Evolutionary conservation across 768 basidiomycete species (phyloP).

Genomic region (Exidia glandulosa): DNA sequence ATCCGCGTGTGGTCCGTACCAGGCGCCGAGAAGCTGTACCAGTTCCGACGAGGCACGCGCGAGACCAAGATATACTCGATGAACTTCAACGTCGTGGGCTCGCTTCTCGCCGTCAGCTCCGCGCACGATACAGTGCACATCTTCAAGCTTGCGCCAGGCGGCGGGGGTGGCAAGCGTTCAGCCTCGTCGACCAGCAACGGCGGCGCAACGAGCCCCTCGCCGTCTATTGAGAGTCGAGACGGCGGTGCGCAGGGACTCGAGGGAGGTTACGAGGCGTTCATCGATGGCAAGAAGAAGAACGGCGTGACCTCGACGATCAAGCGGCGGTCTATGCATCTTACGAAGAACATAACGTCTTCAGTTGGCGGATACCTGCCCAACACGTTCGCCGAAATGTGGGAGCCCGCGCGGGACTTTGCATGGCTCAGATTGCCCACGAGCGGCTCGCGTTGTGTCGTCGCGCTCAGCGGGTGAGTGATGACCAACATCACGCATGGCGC

Average conservation of each 20-base stretch:
- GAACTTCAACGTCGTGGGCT: slow-evolving; percentile 74
- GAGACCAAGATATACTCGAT: slow-evolving; percentile 78
- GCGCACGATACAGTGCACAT: slow-evolving; percentile 96
- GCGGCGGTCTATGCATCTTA: slow-evolving; percentile 61
- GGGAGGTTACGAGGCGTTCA: slow-evolving; percentile 77
- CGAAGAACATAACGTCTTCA: slow-evolving; percentile 63
- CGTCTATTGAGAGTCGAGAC: slow-evolving; percentile 53
- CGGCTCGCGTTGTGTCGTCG: slow-evolving; percentile 78
- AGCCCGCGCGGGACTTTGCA: slow-evolving; percentile 90
- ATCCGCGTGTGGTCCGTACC: slow-evolving; percentile 92
- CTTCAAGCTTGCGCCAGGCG: slow-evolving; percentile 57
- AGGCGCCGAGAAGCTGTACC: slow-evolving; percentile 85
- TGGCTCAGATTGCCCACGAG: slow-evolving; percentile 71
- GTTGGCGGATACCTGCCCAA: slow-evolving; percentile 81
- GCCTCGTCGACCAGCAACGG: not conserved
- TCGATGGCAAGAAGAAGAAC: slow-evolving; percentile 60
- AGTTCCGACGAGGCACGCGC: slow-evolving; percentile 85
- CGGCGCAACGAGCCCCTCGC: slow-evolving; percentile 44
- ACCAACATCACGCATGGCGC: not conserved
- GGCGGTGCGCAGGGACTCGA: slow-evolving; percentile 44
- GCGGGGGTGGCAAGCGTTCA: slow-evolving; percentile 7
- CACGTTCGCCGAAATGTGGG: slow-evolving; percentile 92
- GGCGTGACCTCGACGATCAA: slow-evolving; percentile 48
- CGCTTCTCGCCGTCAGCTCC: slow-evolving; percentile 79
- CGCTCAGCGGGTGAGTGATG: slow-evolving; percentile 65